Base-by-base conservation (phyloP, 1,139 yeast species). In the Hemisphaericaspora lyxosophila region DNA sequence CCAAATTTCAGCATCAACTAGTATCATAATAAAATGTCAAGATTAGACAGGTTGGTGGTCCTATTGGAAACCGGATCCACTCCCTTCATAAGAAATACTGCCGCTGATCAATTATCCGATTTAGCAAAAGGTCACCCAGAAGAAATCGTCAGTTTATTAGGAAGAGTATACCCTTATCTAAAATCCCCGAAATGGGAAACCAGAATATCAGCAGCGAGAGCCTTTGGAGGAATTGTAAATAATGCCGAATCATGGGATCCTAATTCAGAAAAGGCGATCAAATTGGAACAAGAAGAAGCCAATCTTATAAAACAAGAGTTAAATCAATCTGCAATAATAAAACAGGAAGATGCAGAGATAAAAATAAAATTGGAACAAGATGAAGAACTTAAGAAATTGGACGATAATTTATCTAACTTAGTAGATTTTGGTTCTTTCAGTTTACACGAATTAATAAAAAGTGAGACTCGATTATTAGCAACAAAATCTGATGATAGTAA, bases 51-150 rank as follows among this genome's bases (percentile, higher is more conserved):
- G 45, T 78, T 84, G 57, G 92, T 84, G 45, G 78, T 82, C 17
- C 69, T 92, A 44, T 68, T 94, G 48, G 98, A 94, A 64, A 87
- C 97, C 3, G 98, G 98, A 11, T 88, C 97, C 12, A 89, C 97
- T 5, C 87, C 88, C 27, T 86, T 88, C 58, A 94, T 94, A 35
- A 77, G 98, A 49, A 88, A 87, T 54, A 88, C 97, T 9, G 99
- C 98, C 0, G 98, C 98, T 2, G 97, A 92, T 55, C 99, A 94
- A 62, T 72, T 94, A 49, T 89, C 96, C 3, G 97, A 90, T 52
- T 74, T 94, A 35, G 97, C 96, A 22, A 85, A 85, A 58, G 84
- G 86, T 31, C 98, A 94, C 53, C 97, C 97, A 0, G 97, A 90
- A 58, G 98, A 94, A 55, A 78, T 86, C 22, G 72, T 89, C 41